Conservation (phyloP, 1,284 basidiomycete species). For the Lentinula novae-zelandiae region DNA sequence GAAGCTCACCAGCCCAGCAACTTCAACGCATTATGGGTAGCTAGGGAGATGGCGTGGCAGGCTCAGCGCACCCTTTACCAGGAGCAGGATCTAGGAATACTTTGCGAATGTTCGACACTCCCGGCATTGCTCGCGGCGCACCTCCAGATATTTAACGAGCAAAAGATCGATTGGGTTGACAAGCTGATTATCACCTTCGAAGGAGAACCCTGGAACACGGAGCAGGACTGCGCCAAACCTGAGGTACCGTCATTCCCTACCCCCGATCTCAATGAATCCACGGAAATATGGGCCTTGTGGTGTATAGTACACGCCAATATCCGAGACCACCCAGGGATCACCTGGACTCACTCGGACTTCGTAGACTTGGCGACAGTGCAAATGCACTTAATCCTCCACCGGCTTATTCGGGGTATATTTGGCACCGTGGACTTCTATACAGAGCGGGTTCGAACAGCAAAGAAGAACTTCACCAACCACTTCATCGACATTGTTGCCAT, state of each 20-base stretch:
- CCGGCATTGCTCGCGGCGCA: too few relatives aligned
- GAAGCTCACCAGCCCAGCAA: too few relatives aligned
- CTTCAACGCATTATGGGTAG: too few relatives aligned
- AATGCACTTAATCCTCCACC: too few relatives aligned
- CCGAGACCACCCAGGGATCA: not conserved
- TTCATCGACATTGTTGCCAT: not conserved
- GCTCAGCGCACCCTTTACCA: too few relatives aligned
- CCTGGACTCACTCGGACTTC: not conserved
- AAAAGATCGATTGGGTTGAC: too few relatives aligned
- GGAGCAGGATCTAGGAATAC: too few relatives aligned
- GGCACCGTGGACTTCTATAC: not conserved
- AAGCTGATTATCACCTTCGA: not conserved
- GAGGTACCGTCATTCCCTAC: not conserved
- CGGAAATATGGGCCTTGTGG: not conserved
- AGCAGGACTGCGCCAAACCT: not conserved
- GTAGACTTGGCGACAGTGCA: not conserved
- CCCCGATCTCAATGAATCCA: not conserved
- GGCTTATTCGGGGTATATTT: not conserved
- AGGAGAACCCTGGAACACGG: not conserved
- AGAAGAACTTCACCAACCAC: not conserved
- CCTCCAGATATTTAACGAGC: too few relatives aligned
- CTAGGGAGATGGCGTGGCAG: too few relatives aligned
- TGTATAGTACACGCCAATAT: not conserved
- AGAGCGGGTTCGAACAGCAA: not conserved
- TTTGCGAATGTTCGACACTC: too few relatives aligned